Percentiles rank a stretch among this genome's conserved stretches.
phyloP scores from a whole-genome alignment of 495 filamentous ascomycete species.

The Chaetomidium leptoderma region DNA sequence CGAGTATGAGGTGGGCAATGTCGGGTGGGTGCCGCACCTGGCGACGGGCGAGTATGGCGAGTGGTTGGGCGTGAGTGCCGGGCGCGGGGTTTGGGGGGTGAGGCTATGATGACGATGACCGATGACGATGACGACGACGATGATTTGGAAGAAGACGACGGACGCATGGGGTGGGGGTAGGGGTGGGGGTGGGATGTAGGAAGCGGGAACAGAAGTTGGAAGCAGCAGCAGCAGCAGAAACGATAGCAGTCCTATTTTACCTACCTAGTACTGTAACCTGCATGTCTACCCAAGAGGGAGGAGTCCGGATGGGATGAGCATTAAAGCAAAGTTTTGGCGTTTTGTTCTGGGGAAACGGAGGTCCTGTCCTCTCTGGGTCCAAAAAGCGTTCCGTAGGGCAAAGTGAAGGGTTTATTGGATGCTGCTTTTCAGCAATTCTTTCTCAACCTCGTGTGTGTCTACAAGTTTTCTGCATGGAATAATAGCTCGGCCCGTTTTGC shows the following conservation, averaged over 20 bases:
- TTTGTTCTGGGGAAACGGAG: neutral
- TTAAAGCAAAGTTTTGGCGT: neutral
- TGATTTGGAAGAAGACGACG: too few relatives aligned
- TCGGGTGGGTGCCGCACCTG: constrained; percentile 88
- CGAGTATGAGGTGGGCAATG: constrained; percentile 92
- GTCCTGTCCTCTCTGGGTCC: neutral
- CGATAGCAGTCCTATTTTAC: neutral
- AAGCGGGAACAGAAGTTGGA: neutral
- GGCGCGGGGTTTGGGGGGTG: constrained; percentile 81
- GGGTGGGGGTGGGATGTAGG: neutral
- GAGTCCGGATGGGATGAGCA: neutral
- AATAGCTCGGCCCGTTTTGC: too few relatives aligned
- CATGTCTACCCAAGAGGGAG: neutral
- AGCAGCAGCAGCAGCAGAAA: neutral
- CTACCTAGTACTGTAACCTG: neutral
- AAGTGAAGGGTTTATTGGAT: too few relatives aligned
- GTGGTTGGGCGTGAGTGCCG: constrained; percentile 91
- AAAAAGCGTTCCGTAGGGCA: neutral
- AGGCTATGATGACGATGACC: constrained; percentile 22
- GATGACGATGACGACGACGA: too few relatives aligned
- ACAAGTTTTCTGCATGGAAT: too few relatives aligned
- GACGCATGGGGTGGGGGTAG: too few relatives aligned
- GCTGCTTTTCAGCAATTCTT: too few relatives aligned
- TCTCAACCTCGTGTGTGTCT: too few relatives aligned
- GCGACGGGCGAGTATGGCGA: constrained; percentile 70